Evolutionary conservation across 2,329 filamentous ascomycete species (phyloP).

Genomic region (Colletotrichum sp.): DNA sequence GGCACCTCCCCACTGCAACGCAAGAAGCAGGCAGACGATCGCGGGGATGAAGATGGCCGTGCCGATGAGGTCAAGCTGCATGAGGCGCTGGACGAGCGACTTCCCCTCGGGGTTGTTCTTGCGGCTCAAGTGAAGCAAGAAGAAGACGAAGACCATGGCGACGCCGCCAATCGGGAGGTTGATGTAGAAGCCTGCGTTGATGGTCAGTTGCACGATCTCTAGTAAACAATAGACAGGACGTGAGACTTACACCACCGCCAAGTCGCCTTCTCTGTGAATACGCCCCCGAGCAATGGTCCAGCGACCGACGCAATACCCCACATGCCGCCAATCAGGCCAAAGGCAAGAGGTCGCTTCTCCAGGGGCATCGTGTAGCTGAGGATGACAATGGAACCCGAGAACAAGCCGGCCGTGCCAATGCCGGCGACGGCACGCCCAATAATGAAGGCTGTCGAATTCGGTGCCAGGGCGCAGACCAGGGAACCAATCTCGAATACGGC

Average conservation of each 20-base stretch:
- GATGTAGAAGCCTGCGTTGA: conserved; percentile 37
- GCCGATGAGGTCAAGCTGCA: conserved; percentile 60
- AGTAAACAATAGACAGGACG: background rate
- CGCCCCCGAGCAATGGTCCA: conserved; percentile 56
- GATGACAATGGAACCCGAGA: conserved; percentile 55
- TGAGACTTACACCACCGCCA: conserved; percentile 53
- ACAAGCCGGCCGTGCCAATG: conserved; percentile 55
- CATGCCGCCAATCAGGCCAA: conserved; percentile 59
- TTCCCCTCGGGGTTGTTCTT: conserved; percentile 34
- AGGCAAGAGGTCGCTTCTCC: conserved; percentile 56
- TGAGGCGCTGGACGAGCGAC: conserved; percentile 40
- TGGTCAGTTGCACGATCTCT: background rate
- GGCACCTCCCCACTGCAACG: conserved; percentile 62
- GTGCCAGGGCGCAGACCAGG: conserved; percentile 48
- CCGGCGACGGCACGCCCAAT: conserved; percentile 57
- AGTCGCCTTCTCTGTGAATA: conserved; percentile 51
- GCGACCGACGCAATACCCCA: conserved; percentile 60
- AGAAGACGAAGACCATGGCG: conserved; percentile 50
- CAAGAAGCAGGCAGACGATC: conserved; percentile 58
- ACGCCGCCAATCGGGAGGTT: conserved; percentile 52
- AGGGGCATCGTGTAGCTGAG: conserved; percentile 55
- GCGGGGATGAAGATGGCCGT: conserved; percentile 55
- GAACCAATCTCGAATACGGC: conserved; percentile 51
- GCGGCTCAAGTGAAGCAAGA: conserved; percentile 42
- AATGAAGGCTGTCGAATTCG: conserved; percentile 53